A percentile compares a stretch with the other conserved stretches of the same genome.
phyloP scores from a whole-genome alignment of 805 yeast species.

The Sungouiella thailandica region DNA sequence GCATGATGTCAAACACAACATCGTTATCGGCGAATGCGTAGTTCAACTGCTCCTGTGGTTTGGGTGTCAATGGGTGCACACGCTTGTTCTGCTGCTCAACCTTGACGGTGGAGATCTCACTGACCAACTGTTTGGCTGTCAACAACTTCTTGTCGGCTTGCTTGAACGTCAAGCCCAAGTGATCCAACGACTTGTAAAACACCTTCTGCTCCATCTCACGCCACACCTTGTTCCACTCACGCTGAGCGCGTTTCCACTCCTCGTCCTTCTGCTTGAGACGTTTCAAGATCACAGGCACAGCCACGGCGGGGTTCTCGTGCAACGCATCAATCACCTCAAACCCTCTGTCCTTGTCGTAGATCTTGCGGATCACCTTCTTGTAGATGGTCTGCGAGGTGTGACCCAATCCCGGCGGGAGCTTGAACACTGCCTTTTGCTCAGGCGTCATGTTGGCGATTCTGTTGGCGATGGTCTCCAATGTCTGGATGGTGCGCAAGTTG shows the following conservation, averaged over 20 bases:
- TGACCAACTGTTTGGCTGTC: slow-evolving; percentile 83
- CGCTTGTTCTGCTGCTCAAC: slow-evolving; percentile 87
- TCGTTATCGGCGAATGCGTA: slow-evolving; percentile 62
- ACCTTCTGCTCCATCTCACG: slow-evolving; percentile 96
- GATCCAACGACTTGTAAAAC: slow-evolving; percentile 89
- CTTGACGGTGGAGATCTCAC: slow-evolving; percentile 88
- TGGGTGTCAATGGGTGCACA: slow-evolving; percentile 79
- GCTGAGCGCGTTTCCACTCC: slow-evolving; percentile 96
- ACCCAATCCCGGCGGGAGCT: slow-evolving; percentile 89
- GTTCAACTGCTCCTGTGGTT: slow-evolving; percentile 69
- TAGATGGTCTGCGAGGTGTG: slow-evolving; percentile 88
- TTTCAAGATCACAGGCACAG: slow-evolving; percentile 88
- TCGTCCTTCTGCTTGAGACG: slow-evolving; percentile 96
- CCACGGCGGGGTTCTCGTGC: slow-evolving; percentile 91
- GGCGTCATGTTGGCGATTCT: slow-evolving; percentile 89
- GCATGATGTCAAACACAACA: slow-evolving; percentile 68
- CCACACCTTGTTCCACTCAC: slow-evolving; percentile 99
- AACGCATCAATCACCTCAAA: slow-evolving; percentile 94
- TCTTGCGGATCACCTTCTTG: slow-evolving; percentile 86
- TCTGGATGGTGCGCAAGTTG: slow-evolving; percentile 89
- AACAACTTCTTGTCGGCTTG: slow-evolving; percentile 92
- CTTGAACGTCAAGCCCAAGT: slow-evolving; percentile 91
- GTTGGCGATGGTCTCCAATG: slow-evolving; percentile 90
- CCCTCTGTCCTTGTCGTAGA: slow-evolving; percentile 92
- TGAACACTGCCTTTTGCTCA: slow-evolving; percentile 82